Conservation (phyloP, 2,329 filamentous ascomycete species). For the Plectosphaerella sp. region DNA sequence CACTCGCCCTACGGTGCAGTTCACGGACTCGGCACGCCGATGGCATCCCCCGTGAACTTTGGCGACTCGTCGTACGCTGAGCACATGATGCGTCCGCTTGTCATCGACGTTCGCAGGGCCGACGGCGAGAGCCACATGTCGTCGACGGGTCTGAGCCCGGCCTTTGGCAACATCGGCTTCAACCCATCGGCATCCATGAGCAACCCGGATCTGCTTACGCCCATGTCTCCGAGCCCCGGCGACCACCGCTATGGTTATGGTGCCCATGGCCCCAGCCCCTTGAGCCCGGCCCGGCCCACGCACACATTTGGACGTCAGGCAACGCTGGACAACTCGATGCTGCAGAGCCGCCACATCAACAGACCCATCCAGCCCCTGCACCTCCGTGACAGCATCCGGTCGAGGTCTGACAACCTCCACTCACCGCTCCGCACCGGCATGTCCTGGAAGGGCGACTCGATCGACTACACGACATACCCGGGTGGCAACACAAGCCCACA, state of each 20-base stretch:
- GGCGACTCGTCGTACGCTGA: slow-evolving; percentile 46
- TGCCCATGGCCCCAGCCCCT: slow-evolving; percentile 40
- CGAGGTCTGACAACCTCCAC: slow-evolving; percentile 53
- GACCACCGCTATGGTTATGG: slow-evolving; percentile 49
- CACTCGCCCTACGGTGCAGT: slow-evolving; percentile 64
- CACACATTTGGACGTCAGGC: slow-evolving; percentile 49
- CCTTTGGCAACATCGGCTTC: slow-evolving; percentile 64
- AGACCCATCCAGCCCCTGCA: slow-evolving; percentile 55
- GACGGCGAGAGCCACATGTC: slow-evolving; percentile 64
- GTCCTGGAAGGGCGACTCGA: slow-evolving; percentile 58
- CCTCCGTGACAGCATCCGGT: slow-evolving; percentile 52
- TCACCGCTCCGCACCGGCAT: slow-evolving; percentile 56
- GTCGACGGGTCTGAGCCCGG: slow-evolving; percentile 61
- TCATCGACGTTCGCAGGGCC: slow-evolving; percentile 62
- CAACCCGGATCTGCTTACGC: slow-evolving; percentile 51
- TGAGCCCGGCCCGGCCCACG: slow-evolving; percentile 44
- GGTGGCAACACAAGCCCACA: slow-evolving; percentile 40
- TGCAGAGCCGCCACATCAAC: slow-evolving; percentile 40
- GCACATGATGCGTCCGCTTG: slow-evolving; percentile 62
- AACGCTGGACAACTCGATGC: slow-evolving; percentile 33
- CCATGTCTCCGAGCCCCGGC: slow-evolving; percentile 48
- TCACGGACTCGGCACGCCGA: slow-evolving; percentile 43
- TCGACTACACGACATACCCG: slow-evolving; percentile 53
- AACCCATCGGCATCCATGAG: slow-evolving; percentile 46
- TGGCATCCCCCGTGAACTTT: slow-evolving; percentile 45